These are phyloP conservation scores for Coemansia sp. DNA, from an alignment of 192 early-diverging fungal genomes.

Conservation along the genomic window DNA sequence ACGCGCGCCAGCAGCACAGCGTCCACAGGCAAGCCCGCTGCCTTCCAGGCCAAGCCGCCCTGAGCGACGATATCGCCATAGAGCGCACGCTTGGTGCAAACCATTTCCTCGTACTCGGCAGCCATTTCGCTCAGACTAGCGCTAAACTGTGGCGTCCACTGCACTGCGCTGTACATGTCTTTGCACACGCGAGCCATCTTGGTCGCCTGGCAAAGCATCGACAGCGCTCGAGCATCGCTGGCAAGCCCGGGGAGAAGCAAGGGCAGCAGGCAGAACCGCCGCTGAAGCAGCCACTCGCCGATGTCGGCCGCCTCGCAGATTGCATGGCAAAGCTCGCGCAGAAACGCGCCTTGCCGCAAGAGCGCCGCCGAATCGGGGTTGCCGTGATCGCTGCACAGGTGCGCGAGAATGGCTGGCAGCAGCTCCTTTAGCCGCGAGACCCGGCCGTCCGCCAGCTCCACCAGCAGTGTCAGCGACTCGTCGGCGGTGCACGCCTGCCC, in stretches of 20 bases:
- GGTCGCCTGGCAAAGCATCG: slow-evolving; percentile 23
- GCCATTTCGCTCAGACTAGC: slow-evolving; percentile 23
- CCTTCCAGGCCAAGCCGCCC: slow-evolving; percentile 42
- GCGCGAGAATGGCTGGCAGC: slow-evolving; percentile 18
- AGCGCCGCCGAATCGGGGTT: background rate
- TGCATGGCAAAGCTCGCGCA: slow-evolving; percentile 34
- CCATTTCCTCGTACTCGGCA: slow-evolving; percentile 34
- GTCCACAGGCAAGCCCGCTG: slow-evolving; percentile 46
- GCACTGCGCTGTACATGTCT: slow-evolving; percentile 43
- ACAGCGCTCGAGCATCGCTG: slow-evolving; percentile 17
- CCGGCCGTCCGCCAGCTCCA: slow-evolving; percentile 11
- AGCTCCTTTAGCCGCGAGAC: slow-evolving; percentile 28
- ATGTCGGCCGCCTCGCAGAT: slow-evolving; percentile 30
- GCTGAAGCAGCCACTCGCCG: slow-evolving; percentile 44
- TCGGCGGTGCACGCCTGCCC: slow-evolving; percentile 9
- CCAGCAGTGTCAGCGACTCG: slow-evolving; percentile 16
- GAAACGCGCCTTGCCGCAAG: slow-evolving; percentile 21
- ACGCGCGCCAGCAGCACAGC: slow-evolving; percentile 23
- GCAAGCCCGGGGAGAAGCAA: slow-evolving; percentile 22
- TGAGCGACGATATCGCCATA: slow-evolving; percentile 40
- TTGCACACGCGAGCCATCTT: slow-evolving; percentile 31
- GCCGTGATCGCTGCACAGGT: background rate
- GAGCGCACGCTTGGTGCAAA: slow-evolving; percentile 16
- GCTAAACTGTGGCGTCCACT: slow-evolving; percentile 24
- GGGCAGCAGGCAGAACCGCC: slow-evolving; percentile 24